Conservation (phyloP, 371 early-diverging fungal species). For the Choanephora cucurbitarum region DNA sequence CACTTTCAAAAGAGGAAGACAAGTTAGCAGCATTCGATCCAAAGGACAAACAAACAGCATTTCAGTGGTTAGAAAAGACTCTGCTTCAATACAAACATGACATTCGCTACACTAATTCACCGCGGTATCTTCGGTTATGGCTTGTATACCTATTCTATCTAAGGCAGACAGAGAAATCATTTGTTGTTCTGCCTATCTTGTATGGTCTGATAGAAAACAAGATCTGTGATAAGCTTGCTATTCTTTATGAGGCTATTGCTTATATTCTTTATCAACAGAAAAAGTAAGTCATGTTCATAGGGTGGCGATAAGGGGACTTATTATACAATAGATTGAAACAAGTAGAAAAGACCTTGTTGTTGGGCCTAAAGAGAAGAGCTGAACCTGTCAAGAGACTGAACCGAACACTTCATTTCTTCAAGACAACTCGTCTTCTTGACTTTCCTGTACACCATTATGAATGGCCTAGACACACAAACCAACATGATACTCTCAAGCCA, state of each 20-base stretch:
- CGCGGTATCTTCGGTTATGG: conserved; percentile 37
- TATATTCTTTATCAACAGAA: conserved; percentile 11
- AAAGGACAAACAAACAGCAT: not conserved
- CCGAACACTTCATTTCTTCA: conserved; percentile 5
- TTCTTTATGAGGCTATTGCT: conserved; percentile 33
- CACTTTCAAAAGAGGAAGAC: conserved; percentile 11
- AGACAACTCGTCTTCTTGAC: not conserved
- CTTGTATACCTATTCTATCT: conserved; percentile 29
- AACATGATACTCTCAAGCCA: not conserved
- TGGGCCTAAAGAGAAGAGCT: conserved; percentile 27
- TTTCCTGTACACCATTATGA: conserved; percentile 6
- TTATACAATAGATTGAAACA: conserved; percentile 10
- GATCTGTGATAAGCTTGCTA: conserved; percentile 34
- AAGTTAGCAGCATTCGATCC: not conserved
- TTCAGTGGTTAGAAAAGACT: conserved; percentile 5
- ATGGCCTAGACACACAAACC: not conserved
- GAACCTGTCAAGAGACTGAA: conserved; percentile 24
- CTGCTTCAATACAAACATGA: conserved; percentile 9
- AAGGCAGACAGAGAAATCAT: conserved; percentile 5
- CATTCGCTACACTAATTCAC: conserved; percentile 15
- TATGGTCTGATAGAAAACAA: conserved; percentile 21
- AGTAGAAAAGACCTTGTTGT: conserved; percentile 17
- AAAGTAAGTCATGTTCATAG: conserved; percentile 1
- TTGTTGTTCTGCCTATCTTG: conserved; percentile 22
- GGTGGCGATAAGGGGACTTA: no score